Percentiles rank a stretch among this genome's conserved stretches.
phyloP scores from a whole-genome alignment of 306 rosid genomes.

The Gynostemma pentaphyllum region DNA sequence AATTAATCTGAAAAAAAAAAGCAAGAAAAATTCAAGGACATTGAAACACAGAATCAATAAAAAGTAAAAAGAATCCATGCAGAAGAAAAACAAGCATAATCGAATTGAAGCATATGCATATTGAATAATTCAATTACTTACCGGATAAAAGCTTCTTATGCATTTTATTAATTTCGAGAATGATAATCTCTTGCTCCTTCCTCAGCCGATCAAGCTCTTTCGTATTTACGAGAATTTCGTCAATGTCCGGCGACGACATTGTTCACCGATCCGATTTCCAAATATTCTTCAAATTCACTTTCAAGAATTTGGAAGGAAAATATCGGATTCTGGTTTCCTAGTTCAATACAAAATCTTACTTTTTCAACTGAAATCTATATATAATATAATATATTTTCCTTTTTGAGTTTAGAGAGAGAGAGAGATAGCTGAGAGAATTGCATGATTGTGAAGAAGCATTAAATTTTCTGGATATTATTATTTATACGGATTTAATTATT shows the following conservation, averaged over 20 bases:
- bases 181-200: slow-evolving; percentile 64
- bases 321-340: background rate
- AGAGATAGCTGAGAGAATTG: background rate
- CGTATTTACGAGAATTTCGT: slow-evolving; percentile 52
- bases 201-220: slow-evolving; percentile 87
- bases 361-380: background rate
- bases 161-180: slow-evolving; percentile 78
- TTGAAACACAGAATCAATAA: background rate
- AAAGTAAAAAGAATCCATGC: no score
- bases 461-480: background rate
- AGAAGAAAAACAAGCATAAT: background rate
- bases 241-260: slow-evolving; percentile 75
- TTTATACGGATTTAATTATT: no score
- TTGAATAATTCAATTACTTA: slow-evolving; percentile 13
- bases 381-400: background rate
- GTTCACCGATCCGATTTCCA: slow-evolving; percentile 2
- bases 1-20: background rate
- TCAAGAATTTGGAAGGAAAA: background rate
- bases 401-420: background rate
- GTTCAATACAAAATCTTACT: background rate
- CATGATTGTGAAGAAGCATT: background rate
- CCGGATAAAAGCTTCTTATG: slow-evolving; percentile 84
- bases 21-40: background rate
- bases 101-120: background rate
- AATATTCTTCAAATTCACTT: background rate